These are phyloP conservation scores for Monosporozyma aquatica DNA, from an alignment of 805 yeast genomes.

Conservation along the genomic window DNA sequence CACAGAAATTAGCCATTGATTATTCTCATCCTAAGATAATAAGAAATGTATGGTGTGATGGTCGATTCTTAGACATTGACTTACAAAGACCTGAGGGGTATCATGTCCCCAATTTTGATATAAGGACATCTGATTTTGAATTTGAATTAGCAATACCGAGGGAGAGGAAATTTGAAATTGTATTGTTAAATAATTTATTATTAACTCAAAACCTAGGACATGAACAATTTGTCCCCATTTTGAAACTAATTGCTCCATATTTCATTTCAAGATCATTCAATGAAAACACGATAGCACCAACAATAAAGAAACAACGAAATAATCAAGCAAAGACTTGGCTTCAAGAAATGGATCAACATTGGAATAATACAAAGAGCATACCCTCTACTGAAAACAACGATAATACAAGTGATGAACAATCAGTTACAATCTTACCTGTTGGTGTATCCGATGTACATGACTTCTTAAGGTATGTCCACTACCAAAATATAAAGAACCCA, in stretches of 20 bases:
- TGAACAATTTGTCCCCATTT: slow-evolving; percentile 32
- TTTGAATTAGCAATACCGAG: slow-evolving; percentile 28
- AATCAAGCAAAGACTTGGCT: slow-evolving; percentile 20
- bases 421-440: slow-evolving; percentile 13
- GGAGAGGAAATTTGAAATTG: slow-evolving; percentile 33
- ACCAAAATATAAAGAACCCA: slow-evolving; percentile 17
- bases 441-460: slow-evolving; percentile 15
- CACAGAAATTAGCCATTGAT: slow-evolving; percentile 46
- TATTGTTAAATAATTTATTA: slow-evolving; percentile 39
- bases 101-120: slow-evolving; percentile 14
- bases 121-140: slow-evolving; percentile 19
- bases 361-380: slow-evolving; percentile 16
- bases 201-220: slow-evolving; percentile 44
- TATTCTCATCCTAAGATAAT: slow-evolving; percentile 48
- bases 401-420: background rate
- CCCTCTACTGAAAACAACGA: too few species aligned
- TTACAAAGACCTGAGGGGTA: slow-evolving; percentile 13
- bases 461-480: slow-evolving; percentile 20
- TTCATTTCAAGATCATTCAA: slow-evolving; percentile 34
- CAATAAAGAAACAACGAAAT: slow-evolving; percentile 18
- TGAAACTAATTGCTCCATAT: slow-evolving; percentile 38
- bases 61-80: slow-evolving; percentile 24
- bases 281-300: slow-evolving; percentile 23
- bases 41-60: slow-evolving; percentile 45
- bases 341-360: slow-evolving; percentile 24